These are phyloP conservation scores for Trichoderma atrobrunneum DNA, from an alignment of 2,329 filamentous ascomycete genomes.

Conservation along the genomic window DNA sequence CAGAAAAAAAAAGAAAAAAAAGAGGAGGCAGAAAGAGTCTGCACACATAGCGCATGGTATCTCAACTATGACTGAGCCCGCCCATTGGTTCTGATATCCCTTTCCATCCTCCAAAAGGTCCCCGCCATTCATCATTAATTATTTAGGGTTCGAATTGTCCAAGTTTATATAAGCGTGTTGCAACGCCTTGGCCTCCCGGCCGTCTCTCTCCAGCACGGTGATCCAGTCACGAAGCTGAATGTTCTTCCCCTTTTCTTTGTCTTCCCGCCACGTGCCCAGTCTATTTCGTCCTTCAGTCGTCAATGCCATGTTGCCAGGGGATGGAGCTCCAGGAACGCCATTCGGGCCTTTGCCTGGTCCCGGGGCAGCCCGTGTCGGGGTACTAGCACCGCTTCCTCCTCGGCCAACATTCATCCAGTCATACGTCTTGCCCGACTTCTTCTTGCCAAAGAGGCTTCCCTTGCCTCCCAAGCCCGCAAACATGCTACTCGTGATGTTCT, in stretches of 20 bases:
- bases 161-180: slow-evolving; percentile 56
- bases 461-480: slow-evolving; percentile 64
- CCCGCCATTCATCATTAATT: slow-evolving; percentile 23
- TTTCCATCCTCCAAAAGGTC: slow-evolving; percentile 22
- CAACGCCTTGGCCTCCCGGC: slow-evolving; percentile 61
- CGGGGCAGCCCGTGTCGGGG: slow-evolving; percentile 41
- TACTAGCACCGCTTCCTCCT: slow-evolving; percentile 53
- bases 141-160: slow-evolving; percentile 48
- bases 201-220: slow-evolving; percentile 74
- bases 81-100: slow-evolving; percentile 17
- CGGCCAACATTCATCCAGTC: slow-evolving; percentile 65
- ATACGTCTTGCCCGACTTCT: slow-evolving; percentile 65
- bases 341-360: slow-evolving; percentile 36
- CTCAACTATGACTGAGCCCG: slow-evolving; percentile 21
- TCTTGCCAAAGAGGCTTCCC: slow-evolving; percentile 55
- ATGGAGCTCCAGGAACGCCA: slow-evolving; percentile 32
- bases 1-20: slow-evolving; percentile 30
- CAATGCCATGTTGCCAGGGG: slow-evolving; percentile 40
- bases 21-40: slow-evolving; percentile 23
- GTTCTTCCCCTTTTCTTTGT: slow-evolving; percentile 69
- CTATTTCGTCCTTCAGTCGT: slow-evolving; percentile 60
- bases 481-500: slow-evolving; percentile 78
- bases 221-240: slow-evolving; percentile 86
- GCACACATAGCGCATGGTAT: slow-evolving; percentile 34
- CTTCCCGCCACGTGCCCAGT: slow-evolving; percentile 74